Conservation (phyloP, 2,329 filamentous ascomycete species). For the Cercospora zeae-maydis region DNA sequence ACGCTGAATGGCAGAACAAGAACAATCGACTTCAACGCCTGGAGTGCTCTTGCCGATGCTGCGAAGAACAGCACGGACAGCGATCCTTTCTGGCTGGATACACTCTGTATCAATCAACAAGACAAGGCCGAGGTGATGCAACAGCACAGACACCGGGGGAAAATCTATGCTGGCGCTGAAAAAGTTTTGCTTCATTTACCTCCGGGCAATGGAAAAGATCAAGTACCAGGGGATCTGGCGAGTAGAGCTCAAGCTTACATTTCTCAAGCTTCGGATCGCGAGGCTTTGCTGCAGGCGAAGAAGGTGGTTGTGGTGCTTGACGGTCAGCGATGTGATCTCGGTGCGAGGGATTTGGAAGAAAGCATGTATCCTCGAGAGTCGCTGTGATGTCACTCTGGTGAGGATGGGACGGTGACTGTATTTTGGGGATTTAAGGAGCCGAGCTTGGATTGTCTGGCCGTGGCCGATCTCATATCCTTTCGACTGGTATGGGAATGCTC, state of each 20-base stretch:
- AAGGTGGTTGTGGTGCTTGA: background rate
- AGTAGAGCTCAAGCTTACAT: background rate
- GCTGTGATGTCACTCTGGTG: background rate
- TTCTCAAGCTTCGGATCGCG: background rate
- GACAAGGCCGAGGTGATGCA: slow-evolving; percentile 5
- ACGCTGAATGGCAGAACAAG: slow-evolving; percentile 18
- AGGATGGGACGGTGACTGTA: no score
- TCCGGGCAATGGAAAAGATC: background rate
- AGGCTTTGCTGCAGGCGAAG: background rate
- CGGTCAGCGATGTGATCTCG: background rate
- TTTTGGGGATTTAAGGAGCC: no score
- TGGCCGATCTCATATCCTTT: no score
- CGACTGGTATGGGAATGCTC: no score
- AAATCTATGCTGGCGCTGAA: slow-evolving; percentile 6
- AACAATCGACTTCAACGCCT: slow-evolving; percentile 9
- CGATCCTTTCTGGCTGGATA: slow-evolving; percentile 8
- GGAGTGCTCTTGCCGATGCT: slow-evolving; percentile 8
- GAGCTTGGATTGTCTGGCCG: no score
- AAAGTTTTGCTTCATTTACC: background rate
- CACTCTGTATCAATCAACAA: slow-evolving; percentile 10
- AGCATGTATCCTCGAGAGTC: background rate
- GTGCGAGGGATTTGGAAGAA: background rate
- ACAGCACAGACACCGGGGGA: background rate
- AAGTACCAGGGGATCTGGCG: background rate
- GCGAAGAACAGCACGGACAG: background rate